Evolutionary conservation across 108 stramenopile species (phyloP), one percentile per base, ranked within the genome.

Genomic region (Aureococcus anophagefferens): DNA sequence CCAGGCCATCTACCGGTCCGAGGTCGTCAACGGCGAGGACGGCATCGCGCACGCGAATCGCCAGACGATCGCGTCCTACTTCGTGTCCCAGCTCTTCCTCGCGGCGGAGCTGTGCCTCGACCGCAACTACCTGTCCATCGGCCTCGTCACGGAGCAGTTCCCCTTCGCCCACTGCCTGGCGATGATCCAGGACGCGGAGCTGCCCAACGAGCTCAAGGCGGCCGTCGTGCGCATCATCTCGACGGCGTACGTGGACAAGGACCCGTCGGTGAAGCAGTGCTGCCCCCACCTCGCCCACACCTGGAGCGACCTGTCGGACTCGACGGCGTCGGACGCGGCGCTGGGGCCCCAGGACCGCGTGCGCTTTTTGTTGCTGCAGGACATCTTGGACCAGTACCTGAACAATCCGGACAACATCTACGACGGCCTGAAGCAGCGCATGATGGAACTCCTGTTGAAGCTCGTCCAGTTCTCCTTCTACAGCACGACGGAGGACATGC

Each of bases 21-120:
- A 40, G 37, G 7, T 40, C 7, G 37, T 40, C 7, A 11, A 40
- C 7, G 37, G 37, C 7, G 37, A 40, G 7, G 31, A 30, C 69
- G 28, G 30, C n/a, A 30, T 70, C 31, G 46, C 46, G 32, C 7
- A 40, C 7, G 37, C 37, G 11, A 11, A 4, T 11, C 69, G 33
- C 46, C 46, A 46, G 30, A 63, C 35, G 66, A 34, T 78, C 40
- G 72, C 77, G 30, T 40, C 73, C 62, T 78, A 74, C 46, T 74
- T 78, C 31, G 72, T 78, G n/a, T 65, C 77, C 30, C 71, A 78
- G 44, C 59, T 78, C n/a, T 74, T 63, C 44, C 72, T 78, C 30
- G 66, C 33, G 32, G 77, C 77, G 37, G 77, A 78, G 46, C 69
- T 73, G 35, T 78, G 77, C 62, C 63, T 78, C 21, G 77, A 74